phyloP scores from a whole-genome alignment of 371 early-diverging fungal species.

The Parasitella parasitica region DNA sequence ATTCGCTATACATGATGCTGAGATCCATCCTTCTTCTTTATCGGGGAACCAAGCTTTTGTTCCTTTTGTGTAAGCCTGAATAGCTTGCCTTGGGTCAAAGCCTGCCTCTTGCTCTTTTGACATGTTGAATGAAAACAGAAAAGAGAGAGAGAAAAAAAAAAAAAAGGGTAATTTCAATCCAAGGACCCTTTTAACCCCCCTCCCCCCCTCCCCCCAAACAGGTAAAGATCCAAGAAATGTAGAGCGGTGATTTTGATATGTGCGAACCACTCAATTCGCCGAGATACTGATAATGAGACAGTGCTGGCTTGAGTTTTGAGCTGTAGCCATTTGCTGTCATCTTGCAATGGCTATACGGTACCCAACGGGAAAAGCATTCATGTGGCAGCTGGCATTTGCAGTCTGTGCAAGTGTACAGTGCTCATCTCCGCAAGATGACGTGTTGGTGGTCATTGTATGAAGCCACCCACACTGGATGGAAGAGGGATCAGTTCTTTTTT shows the following conservation, averaged over 20 bases:
- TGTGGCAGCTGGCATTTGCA: too few relatives aligned
- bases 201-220: not conserved
- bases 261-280: not conserved
- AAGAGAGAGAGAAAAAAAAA: not conserved
- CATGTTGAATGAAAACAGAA: not conserved
- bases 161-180: not conserved
- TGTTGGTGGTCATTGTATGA: not conserved
- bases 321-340: too few relatives aligned
- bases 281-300: not conserved
- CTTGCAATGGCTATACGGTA: too few relatives aligned
- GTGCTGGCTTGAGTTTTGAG: too few relatives aligned
- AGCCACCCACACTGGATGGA: not conserved
- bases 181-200: not conserved
- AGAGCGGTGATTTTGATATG: not conserved
- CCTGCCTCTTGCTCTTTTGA: not conserved
- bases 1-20: constrained; percentile 61
- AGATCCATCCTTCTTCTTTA: constrained; percentile 82
- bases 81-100: constrained; percentile 5
- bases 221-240: constrained; percentile 1
- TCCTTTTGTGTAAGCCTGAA: constrained; percentile 67
- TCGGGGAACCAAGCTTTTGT: constrained; percentile 89
- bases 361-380: too few relatives aligned
- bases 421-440: not conserved
- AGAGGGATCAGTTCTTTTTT: not conserved
- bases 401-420: not conserved